Base-by-base conservation (phyloP, 768 basidiomycete species). In the Solioccasus polychromus region DNA sequence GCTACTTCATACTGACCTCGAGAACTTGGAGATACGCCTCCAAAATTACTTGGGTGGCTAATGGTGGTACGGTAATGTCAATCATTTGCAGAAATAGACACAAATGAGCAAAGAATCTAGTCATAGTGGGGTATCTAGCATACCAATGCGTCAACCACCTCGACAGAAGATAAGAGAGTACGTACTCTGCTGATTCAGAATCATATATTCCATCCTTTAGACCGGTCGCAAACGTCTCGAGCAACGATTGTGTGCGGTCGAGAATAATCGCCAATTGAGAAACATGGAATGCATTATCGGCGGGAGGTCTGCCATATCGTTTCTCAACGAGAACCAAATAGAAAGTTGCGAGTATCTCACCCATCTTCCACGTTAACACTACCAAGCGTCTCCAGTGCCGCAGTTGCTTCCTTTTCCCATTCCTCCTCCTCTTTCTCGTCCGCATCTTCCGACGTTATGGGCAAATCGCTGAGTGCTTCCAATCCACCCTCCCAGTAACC, bases 51-150 rank as follows among this genome's bases (percentile, higher is more conserved):
- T 95, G 91, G 0, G 81, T 84, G 0, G 89, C 80, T 11, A 80
- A 64, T 2, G 85, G 81, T 0, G 93, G 87, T 0, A 91, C 78
- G 0, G 80, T 63, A 28, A 85, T 68, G 39, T 86, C 85, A 28
- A 96, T 87, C 68, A 92, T 80, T 51, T 88, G 83, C 4, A 96
- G 74, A 68, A 85, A 92, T 24, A 98, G 80, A 52, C 91, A 91
- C 19, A 98, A 71, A 60, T 99, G 95, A 0, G 93, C 87, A 58
- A 95, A 96, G 70, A 98, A 99, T 4, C 93, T 84, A 35, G 80
- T 82, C 74, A 90, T 76, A 0, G 78, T 74, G 1, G 81, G 72
- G 57, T 86, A 87, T 52, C 86, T 88, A 44, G 40, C 23, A 11
- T 17, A 46, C 35, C 22, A 12, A 46, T 45, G 47, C 14, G 36